These are phyloP conservation scores for Emericellopsis cladophorae DNA, from an alignment of 2,329 filamentous ascomycete genomes.

Conservation along the genomic window DNA sequence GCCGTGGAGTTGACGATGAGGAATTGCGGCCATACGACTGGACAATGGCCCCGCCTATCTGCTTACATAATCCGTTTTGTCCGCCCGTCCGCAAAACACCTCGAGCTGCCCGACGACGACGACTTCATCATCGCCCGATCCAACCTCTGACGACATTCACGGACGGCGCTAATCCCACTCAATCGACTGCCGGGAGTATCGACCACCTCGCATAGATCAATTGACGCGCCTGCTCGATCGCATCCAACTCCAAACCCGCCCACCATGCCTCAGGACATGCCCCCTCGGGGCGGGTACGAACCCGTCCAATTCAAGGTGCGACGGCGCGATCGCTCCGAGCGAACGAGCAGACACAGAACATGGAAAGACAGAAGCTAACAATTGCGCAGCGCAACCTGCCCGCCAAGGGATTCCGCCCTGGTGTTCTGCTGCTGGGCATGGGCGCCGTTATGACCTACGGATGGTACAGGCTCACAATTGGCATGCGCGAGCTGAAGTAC, in stretches of 20 bases:
- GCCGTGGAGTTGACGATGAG: too few relatives aligned
- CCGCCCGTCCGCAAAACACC: too few relatives aligned
- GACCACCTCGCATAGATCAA: neutral
- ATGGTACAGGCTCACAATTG: constrained; percentile 46
- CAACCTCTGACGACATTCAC: too few relatives aligned
- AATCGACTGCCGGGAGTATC: too few relatives aligned
- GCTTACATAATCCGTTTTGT: too few relatives aligned
- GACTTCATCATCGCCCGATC: too few relatives aligned
- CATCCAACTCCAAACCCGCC: constrained; percentile 12
- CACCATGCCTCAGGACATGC: constrained; percentile 95
- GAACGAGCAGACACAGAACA: neutral
- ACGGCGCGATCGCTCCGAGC: constrained; percentile 5
- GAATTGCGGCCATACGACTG: too few relatives aligned
- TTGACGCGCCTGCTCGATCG: neutral
- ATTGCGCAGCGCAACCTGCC: constrained; percentile 70
- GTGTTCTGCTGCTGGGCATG: constrained; percentile 64
- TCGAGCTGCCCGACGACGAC: too few relatives aligned
- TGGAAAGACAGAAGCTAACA: neutral
- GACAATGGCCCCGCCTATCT: too few relatives aligned
- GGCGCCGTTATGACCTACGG: constrained; percentile 76
- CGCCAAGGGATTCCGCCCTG: constrained; percentile 76
- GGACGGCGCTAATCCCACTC: neutral
- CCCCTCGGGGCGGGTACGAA: constrained; percentile 85
- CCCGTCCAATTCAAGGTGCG: constrained; percentile 93
- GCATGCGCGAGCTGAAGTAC: constrained; percentile 69